Percentiles rank a stretch among this genome's conserved stretches.
phyloP scores from a whole-genome alignment of 495 filamentous ascomycete species.

The Aspergillus steynii region DNA sequence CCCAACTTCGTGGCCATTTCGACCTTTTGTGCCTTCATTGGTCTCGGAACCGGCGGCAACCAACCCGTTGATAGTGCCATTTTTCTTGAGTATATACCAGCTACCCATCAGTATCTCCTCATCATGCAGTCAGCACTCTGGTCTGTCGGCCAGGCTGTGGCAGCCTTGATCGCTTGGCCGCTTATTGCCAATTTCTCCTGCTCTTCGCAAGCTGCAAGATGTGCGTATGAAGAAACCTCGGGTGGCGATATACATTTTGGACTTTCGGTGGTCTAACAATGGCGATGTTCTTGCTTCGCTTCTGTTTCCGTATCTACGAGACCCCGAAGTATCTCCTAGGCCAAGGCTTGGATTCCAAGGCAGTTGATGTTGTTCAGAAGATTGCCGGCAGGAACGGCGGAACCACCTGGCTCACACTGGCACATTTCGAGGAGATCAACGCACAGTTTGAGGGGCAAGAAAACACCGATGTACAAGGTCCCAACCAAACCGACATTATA shows the following conservation, averaged over 20 bases:
- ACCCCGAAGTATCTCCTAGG: conserved; percentile 73
- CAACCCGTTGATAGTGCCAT: conserved; percentile 68
- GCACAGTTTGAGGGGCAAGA: conserved; percentile 33
- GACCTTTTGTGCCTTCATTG: conserved; percentile 45
- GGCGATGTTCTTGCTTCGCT: conserved; percentile 63
- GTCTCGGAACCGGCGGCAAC: conserved; percentile 64
- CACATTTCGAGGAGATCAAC: conserved; percentile 35
- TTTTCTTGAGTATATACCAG: conserved; percentile 53
- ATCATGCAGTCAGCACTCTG: conserved; percentile 54
- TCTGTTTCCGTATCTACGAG: conserved; percentile 65
- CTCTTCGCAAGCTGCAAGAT: conserved; percentile 27
- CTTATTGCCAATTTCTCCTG: conserved; percentile 45
- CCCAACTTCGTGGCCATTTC: conserved; percentile 52
- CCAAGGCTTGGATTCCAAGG: conserved; percentile 61
- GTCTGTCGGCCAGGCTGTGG: conserved; percentile 41
- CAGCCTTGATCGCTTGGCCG: conserved; percentile 46
- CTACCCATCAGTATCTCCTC: conserved; percentile 45
- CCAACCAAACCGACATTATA: neutral
- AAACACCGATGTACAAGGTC: conserved; percentile 24
- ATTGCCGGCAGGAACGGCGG: conserved; percentile 65
- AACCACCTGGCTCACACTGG: conserved; percentile 59
- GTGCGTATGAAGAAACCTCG: conserved; percentile 50
- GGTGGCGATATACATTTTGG: conserved; percentile 58
- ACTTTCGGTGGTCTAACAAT: conserved; percentile 67
- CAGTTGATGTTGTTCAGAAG: conserved; percentile 58